Conservation (phyloP, 257 asterid species). For the Cordia subcordata region DNA sequence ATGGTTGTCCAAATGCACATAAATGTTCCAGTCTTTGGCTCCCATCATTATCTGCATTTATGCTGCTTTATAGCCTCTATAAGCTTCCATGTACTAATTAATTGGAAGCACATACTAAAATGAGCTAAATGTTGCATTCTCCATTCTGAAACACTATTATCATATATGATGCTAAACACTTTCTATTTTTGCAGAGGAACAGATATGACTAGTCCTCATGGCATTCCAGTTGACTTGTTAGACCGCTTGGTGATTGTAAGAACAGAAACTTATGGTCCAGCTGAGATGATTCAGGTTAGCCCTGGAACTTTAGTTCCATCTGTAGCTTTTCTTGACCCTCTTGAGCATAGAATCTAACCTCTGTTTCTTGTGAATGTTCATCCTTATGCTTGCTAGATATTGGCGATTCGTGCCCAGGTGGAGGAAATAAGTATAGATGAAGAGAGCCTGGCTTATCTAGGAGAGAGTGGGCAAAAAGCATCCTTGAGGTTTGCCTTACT, state of each 20-base stretch:
- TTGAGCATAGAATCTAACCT: background rate
- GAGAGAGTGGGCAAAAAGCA: constrained; percentile 82
- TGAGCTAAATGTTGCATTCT: no score
- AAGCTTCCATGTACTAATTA: no score
- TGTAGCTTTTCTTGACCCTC: background rate
- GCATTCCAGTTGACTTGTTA: constrained; percentile 86
- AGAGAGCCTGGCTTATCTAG: constrained; percentile 83
- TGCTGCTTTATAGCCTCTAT: no score
- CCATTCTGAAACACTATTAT: no score
- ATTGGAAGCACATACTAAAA: no score
- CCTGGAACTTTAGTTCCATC: background rate
- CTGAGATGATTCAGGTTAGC: constrained; percentile 92
- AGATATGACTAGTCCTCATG: constrained; percentile 93
- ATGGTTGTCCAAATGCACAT: no score
- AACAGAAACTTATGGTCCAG: constrained; percentile 90
- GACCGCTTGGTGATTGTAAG: constrained; percentile 89
- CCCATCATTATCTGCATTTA: no score
- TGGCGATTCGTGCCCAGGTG: constrained; percentile 95
- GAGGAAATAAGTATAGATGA: constrained; percentile 81
- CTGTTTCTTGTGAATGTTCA: background rate
- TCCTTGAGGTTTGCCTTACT: constrained; percentile 56
- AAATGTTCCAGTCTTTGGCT: no score
- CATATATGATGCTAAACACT: no score
- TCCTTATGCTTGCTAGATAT: constrained; percentile 42
- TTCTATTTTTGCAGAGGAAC: constrained; percentile 62